Base-by-base conservation (phyloP, 75 land plant genomes). In the Cryptomeria japonica region DNA sequence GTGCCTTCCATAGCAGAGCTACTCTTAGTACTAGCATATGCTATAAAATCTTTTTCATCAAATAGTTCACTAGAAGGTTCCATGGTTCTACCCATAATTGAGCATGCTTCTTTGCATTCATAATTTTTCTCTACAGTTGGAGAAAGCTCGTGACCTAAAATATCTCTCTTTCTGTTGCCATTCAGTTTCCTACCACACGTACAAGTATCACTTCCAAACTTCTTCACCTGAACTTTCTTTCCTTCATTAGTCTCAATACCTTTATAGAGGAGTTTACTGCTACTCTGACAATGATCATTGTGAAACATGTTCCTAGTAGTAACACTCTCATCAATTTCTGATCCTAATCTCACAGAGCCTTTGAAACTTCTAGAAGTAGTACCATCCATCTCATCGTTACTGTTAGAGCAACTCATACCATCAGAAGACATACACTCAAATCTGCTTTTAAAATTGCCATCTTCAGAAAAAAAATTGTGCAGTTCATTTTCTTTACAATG, bases 151-250 rank as follows among this genome's bases (percentile, higher is more conserved):
- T 82, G 49, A 9, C 49, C 47, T 46, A 41, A 82, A 42, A 47
- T 41, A 44, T 82, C 84, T 47, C 25, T 82, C 83, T 85, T 85
- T 28, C 86, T 73, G n/a, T 22, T 79, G 82, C 11, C 42, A 79
- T 79, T 7, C 18, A 15, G 44, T 41, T 39, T 18, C 8, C 82
- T 79, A 22, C 82, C 39, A 38, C 25, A 25, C 82, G 8, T 41
- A 39, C 28, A 79, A 79, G 28, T 79, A 25, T 41, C 46, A 14
- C 14, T 82, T 12, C 34, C 84, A 25, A 82, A 25, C 41, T 12
- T 11, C 49, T 14, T 28, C n/a, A 25, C 25, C 49, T 10, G 46
- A 42, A 44, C 28, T 9, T 47, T 80, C 47, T 28, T n/a, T 82
- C 32, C 84, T 82, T 82, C 84, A 8, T 82, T 44, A 49, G 31